phyloP scores from a whole-genome alignment of 768 basidiomycete species.

The Glaciozyma antarctica region DNA sequence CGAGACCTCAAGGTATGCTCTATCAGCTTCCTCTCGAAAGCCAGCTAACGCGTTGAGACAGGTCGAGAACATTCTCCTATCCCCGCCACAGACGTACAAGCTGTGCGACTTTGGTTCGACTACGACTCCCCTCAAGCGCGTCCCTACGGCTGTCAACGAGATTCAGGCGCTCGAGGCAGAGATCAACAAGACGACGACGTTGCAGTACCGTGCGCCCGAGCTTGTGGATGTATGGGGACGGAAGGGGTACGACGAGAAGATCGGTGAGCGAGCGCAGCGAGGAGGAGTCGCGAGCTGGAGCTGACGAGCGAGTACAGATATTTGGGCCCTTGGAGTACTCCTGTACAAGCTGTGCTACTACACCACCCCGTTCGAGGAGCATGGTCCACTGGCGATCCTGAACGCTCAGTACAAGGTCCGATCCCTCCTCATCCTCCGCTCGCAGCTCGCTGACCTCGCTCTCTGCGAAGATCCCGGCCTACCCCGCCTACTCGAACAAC shows the following conservation, averaged over 20 bases:
- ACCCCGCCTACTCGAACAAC: slow-evolving; percentile 22
- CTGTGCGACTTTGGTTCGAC: slow-evolving; percentile 97
- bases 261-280: slow-evolving; percentile 37
- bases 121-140: slow-evolving; percentile 53
- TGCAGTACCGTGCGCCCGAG: slow-evolving; percentile 97
- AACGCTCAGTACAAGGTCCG: slow-evolving; percentile 76
- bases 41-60: slow-evolving; percentile 6
- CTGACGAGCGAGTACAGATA: slow-evolving; percentile 46
- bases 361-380: slow-evolving; percentile 97
- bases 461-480: slow-evolving; percentile 20
- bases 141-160: slow-evolving; percentile 71
- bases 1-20: slow-evolving; percentile 70
- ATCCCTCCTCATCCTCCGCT: slow-evolving; percentile 76
- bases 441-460: slow-evolving; percentile 66
- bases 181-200: slow-evolving; percentile 86
- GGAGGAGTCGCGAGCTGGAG: not conserved
- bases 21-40: not conserved
- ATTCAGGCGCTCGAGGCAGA: slow-evolving; percentile 80
- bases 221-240: slow-evolving; percentile 87
- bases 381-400: slow-evolving; percentile 88
- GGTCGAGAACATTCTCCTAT: slow-evolving; percentile 94
- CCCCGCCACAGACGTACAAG: slow-evolving; percentile 74
- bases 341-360: slow-evolving; percentile 99
- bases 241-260: slow-evolving; percentile 80
- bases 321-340: slow-evolving; percentile 94